Percentiles rank a stretch among this genome's conserved stretches.
phyloP scores from a whole-genome alignment of 371 early-diverging fungal genomes.

The Mortierella sp. region DNA sequence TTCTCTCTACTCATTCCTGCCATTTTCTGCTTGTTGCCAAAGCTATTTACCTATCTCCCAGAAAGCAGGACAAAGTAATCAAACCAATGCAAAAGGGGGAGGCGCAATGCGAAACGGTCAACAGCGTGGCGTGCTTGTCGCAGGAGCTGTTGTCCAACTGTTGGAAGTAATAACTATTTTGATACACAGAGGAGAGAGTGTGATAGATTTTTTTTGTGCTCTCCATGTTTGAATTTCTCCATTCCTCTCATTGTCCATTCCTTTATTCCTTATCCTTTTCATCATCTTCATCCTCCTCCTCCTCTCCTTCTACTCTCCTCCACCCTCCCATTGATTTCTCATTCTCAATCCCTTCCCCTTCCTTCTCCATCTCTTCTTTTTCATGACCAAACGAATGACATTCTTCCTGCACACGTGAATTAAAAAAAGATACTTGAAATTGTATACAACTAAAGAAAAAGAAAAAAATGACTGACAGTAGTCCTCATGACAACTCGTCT shows the following conservation, averaged over 20 bases:
- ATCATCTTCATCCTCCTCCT: background rate
- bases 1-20: background rate
- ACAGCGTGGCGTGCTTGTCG: background rate
- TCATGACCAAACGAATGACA: constrained; percentile 14
- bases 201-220: background rate
- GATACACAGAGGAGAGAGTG: background rate
- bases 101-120: constrained; percentile 4
- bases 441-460: background rate
- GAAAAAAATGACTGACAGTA: constrained; percentile 31
- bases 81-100: constrained; percentile 2
- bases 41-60: constrained; percentile 4
- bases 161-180: background rate
- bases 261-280: background rate
- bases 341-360: background rate
- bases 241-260: background rate
- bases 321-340: background rate
- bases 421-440: background rate
- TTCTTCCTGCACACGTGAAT: background rate
- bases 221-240: background rate
- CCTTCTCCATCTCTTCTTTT: background rate
- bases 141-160: background rate
- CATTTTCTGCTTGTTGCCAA: too few species aligned
- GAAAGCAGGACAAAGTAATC: background rate
- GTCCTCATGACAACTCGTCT: constrained; percentile 18
- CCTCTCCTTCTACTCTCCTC: background rate